phyloP scores from a whole-genome alignment of 768 basidiomycete species.

The Agaricus subrufescens region DNA sequence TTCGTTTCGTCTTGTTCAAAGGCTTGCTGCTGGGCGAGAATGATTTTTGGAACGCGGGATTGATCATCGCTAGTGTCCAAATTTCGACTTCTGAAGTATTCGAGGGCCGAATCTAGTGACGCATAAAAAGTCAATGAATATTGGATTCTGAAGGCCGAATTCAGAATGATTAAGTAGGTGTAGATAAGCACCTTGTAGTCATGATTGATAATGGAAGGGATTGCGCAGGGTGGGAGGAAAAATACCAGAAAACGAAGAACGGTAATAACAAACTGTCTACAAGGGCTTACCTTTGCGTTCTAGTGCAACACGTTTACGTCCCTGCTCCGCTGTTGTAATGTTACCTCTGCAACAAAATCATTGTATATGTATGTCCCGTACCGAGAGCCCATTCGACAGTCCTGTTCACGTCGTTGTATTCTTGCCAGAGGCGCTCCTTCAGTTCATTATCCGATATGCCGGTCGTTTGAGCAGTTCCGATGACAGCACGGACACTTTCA shows the following conservation, averaged over 20 bases:
- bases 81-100: slow-evolving; percentile 16
- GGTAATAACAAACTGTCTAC: slow-evolving; percentile 20
- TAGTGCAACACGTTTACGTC: slow-evolving; percentile 52
- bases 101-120: slow-evolving; percentile 8
- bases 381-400: slow-evolving; percentile 72
- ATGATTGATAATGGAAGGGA: slow-evolving; percentile 28
- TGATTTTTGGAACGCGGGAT: slow-evolving; percentile 55
- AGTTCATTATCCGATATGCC: slow-evolving; percentile 74
- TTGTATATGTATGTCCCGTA: slow-evolving; percentile 30
- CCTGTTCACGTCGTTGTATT: slow-evolving; percentile 78
- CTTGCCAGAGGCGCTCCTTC: slow-evolving; percentile 80
- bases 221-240: slow-evolving; percentile 21
- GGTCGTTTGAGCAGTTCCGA: slow-evolving; percentile 62
- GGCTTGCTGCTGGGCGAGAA: slow-evolving; percentile 52
- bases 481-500: slow-evolving; percentile 57
- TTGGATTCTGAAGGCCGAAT: not conserved
- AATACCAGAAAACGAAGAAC: slow-evolving; percentile 23
- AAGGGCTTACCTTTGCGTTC: slow-evolving; percentile 82
- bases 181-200: slow-evolving; percentile 60
- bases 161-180: slow-evolving; percentile 13
- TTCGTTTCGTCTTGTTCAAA: slow-evolving; percentile 21
- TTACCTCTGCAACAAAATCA: not conserved
- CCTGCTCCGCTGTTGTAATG: slow-evolving; percentile 56
- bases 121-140: not conserved
- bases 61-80: slow-evolving; percentile 25